Evolutionary conservation across 2,329 filamentous ascomycete species (phyloP).

Genomic region (Rhynchosporium agropyri): DNA sequence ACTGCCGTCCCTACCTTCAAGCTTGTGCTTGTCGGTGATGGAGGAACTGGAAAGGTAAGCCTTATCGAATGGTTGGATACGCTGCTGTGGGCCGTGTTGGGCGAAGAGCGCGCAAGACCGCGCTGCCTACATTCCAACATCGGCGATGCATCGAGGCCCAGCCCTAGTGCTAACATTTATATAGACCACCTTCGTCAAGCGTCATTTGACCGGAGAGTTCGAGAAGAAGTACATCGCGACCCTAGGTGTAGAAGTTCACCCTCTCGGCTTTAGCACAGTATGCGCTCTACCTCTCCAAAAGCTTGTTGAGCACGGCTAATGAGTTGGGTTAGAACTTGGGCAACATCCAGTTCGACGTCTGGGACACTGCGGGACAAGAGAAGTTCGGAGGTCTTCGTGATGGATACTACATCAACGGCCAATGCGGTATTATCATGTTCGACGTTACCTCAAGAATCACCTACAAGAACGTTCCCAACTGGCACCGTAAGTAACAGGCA

Average conservation of each 20-base stretch:
- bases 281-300: conserved; percentile 47
- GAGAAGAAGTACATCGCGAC: conserved; percentile 99
- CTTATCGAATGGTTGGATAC: conserved; percentile 15
- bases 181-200: conserved; percentile 99
- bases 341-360: conserved; percentile 97
- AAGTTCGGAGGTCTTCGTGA: conserved; percentile 99
- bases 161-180: conserved; percentile 31
- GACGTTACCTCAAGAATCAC: conserved; percentile 99
- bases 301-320: conserved; percentile 11
- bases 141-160: conserved; percentile 27
- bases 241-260: conserved; percentile 98
- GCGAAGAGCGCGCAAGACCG: conserved; percentile 9
- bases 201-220: conserved; percentile 99
- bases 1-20: conserved; percentile 83
- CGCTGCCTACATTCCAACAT: conserved; percentile 33
- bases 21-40: conserved; percentile 98
- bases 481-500: conserved; percentile 79
- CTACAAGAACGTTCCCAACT: conserved; percentile 99
- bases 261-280: conserved; percentile 97
- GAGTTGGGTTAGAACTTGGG: conserved; percentile 74
- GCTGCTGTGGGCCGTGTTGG: conserved; percentile 23
- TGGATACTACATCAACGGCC: conserved; percentile 99
- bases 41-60: conserved; percentile 97
- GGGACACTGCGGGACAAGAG: conserved; percentile 98
- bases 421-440: conserved; percentile 99